Base-by-base conservation (phyloP, 2,329 filamentous ascomycete genomes). In the Colletotrichum sidae region DNA sequence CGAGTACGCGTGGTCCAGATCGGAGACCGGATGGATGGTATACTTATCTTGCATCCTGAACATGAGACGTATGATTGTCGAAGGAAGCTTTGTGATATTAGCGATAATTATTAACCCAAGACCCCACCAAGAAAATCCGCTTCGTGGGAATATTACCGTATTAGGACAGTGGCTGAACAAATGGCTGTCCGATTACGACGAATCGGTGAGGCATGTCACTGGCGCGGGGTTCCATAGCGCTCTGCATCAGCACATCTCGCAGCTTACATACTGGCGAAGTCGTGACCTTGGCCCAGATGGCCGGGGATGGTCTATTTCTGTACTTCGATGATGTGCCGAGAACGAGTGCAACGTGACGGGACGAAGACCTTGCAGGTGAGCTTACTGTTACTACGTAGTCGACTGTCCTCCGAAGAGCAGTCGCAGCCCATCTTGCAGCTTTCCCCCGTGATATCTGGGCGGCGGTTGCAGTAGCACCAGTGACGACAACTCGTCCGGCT, bases 391-490 rank as follows among this genome's bases (percentile, higher is more conserved):
- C 25, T 13, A 41, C 9, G 6, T 9, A 41, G 25, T 17, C 38
- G 61, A 65, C 51, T 56, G 61, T 50, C 35, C 37, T 35, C 55
- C 42, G 17, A 5, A 50, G 57, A 44, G 39, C 38, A 41, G 53
- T 25, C 25, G 37, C 47, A 12, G 39, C 15, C 56, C 56, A 59
- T 42, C 53, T 2, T 45, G 42, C 44, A 53, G 42, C 38, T 38
- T 34, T 46, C 60, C 17, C n/a, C 58, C 33, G 62, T 65, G 58
- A 65, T 53, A 62, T 50, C 46, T 56, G 62, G 15, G 41, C 58
- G 47, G 52, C 52, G 62, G 52, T 65, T 65, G 64, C 64, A 67
- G 64, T 67, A 67, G 64, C 53, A 67, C 60, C 50, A 53, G 53
- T 67, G 49, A 67, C 38, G 42, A 50, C 38, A 35, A 50, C 42